Percentiles rank a stretch among this genome's conserved stretches.
Evolutionary conservation across 495 filamentous ascomycete species (phyloP).

Genomic region (Penicillium egyptiacum): DNA sequence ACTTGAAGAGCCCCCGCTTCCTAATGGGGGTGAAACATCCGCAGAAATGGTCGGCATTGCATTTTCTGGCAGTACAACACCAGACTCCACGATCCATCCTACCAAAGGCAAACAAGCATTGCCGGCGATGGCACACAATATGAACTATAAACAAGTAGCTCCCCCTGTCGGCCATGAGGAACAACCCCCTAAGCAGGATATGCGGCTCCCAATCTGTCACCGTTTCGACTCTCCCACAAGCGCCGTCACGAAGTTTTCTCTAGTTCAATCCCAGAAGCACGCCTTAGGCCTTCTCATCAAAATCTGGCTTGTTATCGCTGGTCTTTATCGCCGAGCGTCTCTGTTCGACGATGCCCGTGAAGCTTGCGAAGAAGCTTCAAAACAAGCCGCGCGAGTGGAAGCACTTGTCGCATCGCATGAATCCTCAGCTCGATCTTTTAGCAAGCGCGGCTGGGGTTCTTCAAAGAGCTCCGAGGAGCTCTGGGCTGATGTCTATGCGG

Average conservation of each 20-base stretch:
- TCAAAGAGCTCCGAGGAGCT: slow-evolving; percentile 75
- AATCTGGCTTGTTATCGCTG: slow-evolving; percentile 86
- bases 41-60: slow-evolving; percentile 45
- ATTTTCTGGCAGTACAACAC: slow-evolving; percentile 31
- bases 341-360: slow-evolving; percentile 74
- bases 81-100: slow-evolving; percentile 23
- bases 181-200: slow-evolving; percentile 54
- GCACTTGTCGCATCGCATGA: slow-evolving; percentile 42
- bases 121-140: slow-evolving; percentile 51
- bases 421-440: slow-evolving; percentile 52
- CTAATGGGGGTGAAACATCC: slow-evolving; percentile 19
- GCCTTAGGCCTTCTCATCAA: slow-evolving; percentile 64
- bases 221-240: slow-evolving; percentile 48
- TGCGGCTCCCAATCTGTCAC: slow-evolving; percentile 46
- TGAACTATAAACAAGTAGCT: slow-evolving; percentile 43
- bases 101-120: slow-evolving; percentile 42
- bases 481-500: slow-evolving; percentile 75
- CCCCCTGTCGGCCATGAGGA: slow-evolving; percentile 45
- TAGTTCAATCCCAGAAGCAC: slow-evolving; percentile 51
- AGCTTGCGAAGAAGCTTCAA: slow-evolving; percentile 78
- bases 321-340: slow-evolving; percentile 78
- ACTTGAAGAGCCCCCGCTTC: slow-evolving; percentile 19
- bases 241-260: slow-evolving; percentile 39
- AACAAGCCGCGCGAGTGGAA: slow-evolving; percentile 57
- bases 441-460: slow-evolving; percentile 68